Percentiles rank a stretch among this genome's conserved stretches.
phyloP scores from a whole-genome alignment of 768 basidiomycete species.

The Hygrocybe coccinea region DNA sequence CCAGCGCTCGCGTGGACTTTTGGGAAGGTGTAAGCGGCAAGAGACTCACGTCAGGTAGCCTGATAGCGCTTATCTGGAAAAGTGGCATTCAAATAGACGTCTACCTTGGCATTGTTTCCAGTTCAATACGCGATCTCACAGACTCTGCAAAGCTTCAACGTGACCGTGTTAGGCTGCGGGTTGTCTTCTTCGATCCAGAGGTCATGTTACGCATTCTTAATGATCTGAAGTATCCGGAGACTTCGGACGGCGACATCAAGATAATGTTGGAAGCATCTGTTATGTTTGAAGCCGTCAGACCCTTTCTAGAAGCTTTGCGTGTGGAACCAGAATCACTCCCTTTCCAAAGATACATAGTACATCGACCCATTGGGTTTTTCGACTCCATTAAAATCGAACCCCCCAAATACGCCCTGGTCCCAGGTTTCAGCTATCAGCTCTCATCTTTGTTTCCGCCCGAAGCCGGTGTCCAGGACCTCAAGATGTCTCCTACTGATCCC shows the following conservation, averaged over 20 bases:
- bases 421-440: slow-evolving; percentile 55
- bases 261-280: slow-evolving; percentile 58
- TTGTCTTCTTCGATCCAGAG: slow-evolving; percentile 60
- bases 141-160: slow-evolving; percentile 35
- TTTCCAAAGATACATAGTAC: slow-evolving; percentile 51
- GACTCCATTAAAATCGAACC: slow-evolving; percentile 36
- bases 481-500: slow-evolving; percentile 38
- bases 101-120: slow-evolving; percentile 51
- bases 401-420: slow-evolving; percentile 50
- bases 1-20: slow-evolving; percentile 41
- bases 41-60: slow-evolving; percentile 54
- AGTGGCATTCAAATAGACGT: slow-evolving; percentile 31
- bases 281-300: slow-evolving; percentile 63
- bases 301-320: slow-evolving; percentile 60
- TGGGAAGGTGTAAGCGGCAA: slow-evolving; percentile 62
- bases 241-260: slow-evolving; percentile 18
- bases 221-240: slow-evolving; percentile 19
- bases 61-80: slow-evolving; percentile 58
- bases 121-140: slow-evolving; percentile 40
- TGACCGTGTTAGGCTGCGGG: slow-evolving; percentile 40
- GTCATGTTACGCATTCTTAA: slow-evolving; percentile 46
- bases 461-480: slow-evolving; percentile 36
- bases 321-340: slow-evolving; percentile 55
- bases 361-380: slow-evolving; percentile 37
- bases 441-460: slow-evolving; percentile 46